A percentile compares a stretch with the other conserved stretches of the same genome.
These are phyloP conservation scores for Silene vulgaris DNA, from an alignment of 179 eudicot species.

Conservation along the genomic window DNA sequence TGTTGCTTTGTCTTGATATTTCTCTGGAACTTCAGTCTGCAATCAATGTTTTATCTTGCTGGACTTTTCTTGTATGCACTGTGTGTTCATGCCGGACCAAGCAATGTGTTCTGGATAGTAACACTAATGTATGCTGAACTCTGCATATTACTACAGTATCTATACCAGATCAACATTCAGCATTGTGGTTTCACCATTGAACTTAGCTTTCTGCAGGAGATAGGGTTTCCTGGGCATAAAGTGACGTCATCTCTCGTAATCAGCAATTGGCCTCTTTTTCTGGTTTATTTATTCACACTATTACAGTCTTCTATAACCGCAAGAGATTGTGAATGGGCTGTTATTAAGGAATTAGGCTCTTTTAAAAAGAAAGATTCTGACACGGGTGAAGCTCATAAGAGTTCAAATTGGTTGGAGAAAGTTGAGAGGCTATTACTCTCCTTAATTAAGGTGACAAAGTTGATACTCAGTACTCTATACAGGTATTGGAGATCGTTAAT, in stretches of 20 bases:
- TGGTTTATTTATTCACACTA: conserved; percentile 88
- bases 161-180: conserved; percentile 86
- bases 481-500: conserved; percentile 82
- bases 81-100: conserved; percentile 82
- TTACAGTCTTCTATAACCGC: conserved; percentile 89
- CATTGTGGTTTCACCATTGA: conserved; percentile 74
- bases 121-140: conserved; percentile 81
- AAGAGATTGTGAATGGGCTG: conserved; percentile 83
- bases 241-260: conserved; percentile 79
- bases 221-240: conserved; percentile 71
- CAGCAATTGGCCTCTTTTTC: conserved; percentile 67
- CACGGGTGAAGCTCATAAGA: conserved; percentile 24
- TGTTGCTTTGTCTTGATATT: conserved; percentile 85
- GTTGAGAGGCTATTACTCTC: conserved; percentile 36
- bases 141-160: conserved; percentile 73
- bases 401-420: conserved; percentile 49
- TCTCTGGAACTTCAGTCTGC: conserved; percentile 93
- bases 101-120: conserved; percentile 74
- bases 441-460: conserved; percentile 35
- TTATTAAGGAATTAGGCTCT: conserved; percentile 36
- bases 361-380: conserved; percentile 32
- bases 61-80: conserved; percentile 91
- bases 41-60: conserved; percentile 86
- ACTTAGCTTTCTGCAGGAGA: conserved; percentile 48
- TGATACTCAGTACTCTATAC: conserved; percentile 44